Base-by-base conservation (phyloP, 306 rosid species). In the Calophaca sinica region DNA sequence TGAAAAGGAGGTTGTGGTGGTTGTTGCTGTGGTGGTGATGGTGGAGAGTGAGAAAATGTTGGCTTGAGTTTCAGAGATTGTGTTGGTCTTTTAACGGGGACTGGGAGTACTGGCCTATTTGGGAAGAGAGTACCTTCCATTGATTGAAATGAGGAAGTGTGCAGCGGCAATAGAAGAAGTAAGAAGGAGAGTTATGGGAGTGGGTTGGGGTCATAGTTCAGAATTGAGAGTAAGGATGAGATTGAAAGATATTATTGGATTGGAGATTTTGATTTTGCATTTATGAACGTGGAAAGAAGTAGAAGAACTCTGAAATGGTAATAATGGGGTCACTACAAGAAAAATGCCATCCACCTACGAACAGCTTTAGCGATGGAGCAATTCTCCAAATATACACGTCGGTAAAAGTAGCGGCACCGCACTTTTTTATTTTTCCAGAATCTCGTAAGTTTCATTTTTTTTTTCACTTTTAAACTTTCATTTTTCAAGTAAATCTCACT, bases 121-220 rank as follows among this genome's bases (percentile, higher is more conserved):
- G 96, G 93, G 75, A 94, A 88, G 68, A 88, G 72, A 2, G 91
- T 78, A 26, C 96, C 96, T 69, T 91, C 98, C 98, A 94, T 94
- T 64, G 70, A 64, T 10, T 20, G 26, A 20, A 20, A 20, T 1
- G 26, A 20, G 26, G 26, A 20, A 20, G 26, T 20, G 26, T 20
- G 26, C 26, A 20, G 26, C 1, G 26, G 26, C 26, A 20, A 20
- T 1, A 20, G 26, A 20, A 20, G 26, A 20, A 20, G 26, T 20
- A 20, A 20, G 26, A 20, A 20, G 26, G 1, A 1, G 38, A 20
- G 7, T 14, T 7, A 39, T 15, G 52, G 52, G 33, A 61, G 3
- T 35, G 70, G 38, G 14, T 50, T 28, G 46, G 14, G 62, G 65
- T 9, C 6, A 39, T 0, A 41, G 26, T 20, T 20, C 26, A 1